These are phyloP conservation scores for Coelastrella sp. DNA, from an alignment of 139 green algal genomes.

Conservation along the genomic window DNA sequence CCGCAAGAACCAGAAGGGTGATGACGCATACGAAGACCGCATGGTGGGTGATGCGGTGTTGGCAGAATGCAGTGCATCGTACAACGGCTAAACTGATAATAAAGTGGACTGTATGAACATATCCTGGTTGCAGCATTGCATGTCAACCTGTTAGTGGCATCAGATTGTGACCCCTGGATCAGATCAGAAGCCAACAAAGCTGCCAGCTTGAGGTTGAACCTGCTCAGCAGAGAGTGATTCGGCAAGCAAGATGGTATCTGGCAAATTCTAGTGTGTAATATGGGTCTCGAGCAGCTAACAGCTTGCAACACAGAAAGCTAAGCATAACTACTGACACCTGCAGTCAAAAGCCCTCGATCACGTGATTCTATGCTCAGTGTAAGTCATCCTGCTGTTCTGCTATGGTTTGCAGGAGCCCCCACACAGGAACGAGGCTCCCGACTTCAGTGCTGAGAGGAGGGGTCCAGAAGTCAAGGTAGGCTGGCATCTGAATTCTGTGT, in stretches of 20 bases:
- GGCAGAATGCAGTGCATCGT: not conserved
- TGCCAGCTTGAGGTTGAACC: no score
- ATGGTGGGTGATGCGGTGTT: not conserved
- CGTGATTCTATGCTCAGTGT: not conserved
- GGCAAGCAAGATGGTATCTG: no score
- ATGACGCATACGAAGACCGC: not conserved
- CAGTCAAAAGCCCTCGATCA: no score
- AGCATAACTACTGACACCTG: no score
- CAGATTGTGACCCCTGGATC: no score
- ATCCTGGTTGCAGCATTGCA: no score
- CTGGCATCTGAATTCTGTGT: not conserved
- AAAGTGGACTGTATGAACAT: not conserved
- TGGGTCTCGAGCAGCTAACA: no score
- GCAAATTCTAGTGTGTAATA: no score
- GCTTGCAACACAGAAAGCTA: no score
- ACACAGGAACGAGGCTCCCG: not conserved
- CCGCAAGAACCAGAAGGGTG: conserved; percentile 25
- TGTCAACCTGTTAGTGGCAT: no score
- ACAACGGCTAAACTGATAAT: not conserved
- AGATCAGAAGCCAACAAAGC: no score
- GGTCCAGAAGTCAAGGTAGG: conserved; percentile 11
- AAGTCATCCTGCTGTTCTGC: not conserved
- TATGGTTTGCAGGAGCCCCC: conserved; percentile 6
- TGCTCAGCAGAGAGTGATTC: no score
- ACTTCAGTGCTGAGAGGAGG: not conserved